Conservation (phyloP, 179 eudicot genomes). For the Spinacia oleracea region DNA sequence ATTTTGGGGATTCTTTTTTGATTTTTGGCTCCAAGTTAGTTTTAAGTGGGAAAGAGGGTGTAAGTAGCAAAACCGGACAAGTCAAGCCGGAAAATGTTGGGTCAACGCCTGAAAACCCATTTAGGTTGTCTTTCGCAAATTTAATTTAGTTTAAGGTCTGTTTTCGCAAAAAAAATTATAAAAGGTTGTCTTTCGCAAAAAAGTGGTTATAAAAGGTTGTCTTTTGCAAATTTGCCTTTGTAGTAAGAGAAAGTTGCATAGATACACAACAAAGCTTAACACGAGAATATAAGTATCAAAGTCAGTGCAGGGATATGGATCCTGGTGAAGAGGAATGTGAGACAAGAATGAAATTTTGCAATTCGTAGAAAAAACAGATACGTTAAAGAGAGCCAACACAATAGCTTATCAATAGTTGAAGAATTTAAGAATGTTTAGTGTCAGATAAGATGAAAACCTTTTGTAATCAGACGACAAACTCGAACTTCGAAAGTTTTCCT, state of each 20-base stretch:
- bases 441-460: slow-evolving; percentile 21
- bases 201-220: no score
- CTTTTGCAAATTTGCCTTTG: no score
- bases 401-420: background rate
- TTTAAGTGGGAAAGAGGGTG: no score
- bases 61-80: no score
- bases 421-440: slow-evolving; percentile 4
- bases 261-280: slow-evolving; percentile 4
- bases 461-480: slow-evolving; percentile 24
- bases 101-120: no score
- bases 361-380: background rate
- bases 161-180: no score
- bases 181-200: no score
- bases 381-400: background rate
- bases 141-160: no score
- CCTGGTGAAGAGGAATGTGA: background rate
- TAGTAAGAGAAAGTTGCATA: background rate
- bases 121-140: no score
- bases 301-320: background rate
- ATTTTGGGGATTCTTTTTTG: no score
- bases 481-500: slow-evolving; percentile 22
- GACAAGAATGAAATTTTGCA: background rate
- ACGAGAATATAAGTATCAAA: background rate
- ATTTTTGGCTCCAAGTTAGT: no score
- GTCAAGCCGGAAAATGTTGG: no score